These are phyloP conservation scores for Wickerhamiella cacticola DNA, from an alignment of 805 yeast genomes.

Conservation along the genomic window DNA sequence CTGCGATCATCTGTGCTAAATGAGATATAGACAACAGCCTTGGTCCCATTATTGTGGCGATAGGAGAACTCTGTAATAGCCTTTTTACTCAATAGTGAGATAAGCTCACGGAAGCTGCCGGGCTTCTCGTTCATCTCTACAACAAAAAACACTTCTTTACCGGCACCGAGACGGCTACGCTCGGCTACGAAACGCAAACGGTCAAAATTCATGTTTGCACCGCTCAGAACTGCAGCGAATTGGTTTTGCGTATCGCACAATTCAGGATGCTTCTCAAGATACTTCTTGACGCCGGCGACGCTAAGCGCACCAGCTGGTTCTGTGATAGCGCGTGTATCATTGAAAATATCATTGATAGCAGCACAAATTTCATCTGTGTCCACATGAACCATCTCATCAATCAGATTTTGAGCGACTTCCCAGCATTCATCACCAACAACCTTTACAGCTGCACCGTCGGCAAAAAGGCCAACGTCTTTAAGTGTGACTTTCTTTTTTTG, in stretches of 20 bases:
- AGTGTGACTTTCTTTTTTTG: slow-evolving; percentile 44
- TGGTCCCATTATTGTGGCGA: slow-evolving; percentile 41
- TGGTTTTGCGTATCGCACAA: slow-evolving; percentile 33
- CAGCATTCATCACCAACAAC: slow-evolving; percentile 84
- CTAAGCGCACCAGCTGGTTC: slow-evolving; percentile 97
- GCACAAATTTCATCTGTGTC: slow-evolving; percentile 92
- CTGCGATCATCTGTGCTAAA: slow-evolving; percentile 66
- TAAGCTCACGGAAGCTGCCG: slow-evolving; percentile 75
- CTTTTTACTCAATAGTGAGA: slow-evolving; percentile 71
- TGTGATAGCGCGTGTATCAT: slow-evolving; percentile 83
- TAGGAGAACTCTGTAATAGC: slow-evolving; percentile 90
- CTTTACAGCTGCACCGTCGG: slow-evolving; percentile 97
- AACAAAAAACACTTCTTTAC: slow-evolving; percentile 84
- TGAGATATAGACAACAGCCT: slow-evolving; percentile 77
- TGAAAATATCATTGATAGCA: slow-evolving; percentile 91
- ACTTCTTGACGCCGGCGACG: slow-evolving; percentile 88
- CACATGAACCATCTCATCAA: slow-evolving; percentile 82
- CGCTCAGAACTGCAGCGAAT: slow-evolving; percentile 77
- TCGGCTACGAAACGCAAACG: slow-evolving; percentile 91
- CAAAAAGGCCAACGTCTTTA: slow-evolving; percentile 81
- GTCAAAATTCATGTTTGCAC: slow-evolving; percentile 98
- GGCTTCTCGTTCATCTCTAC: slow-evolving; percentile 87
- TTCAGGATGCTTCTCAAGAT: slow-evolving; percentile 46
- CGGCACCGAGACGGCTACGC: slow-evolving; percentile 97
- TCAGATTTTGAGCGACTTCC: slow-evolving; percentile 58